phyloP scores from a whole-genome alignment of 768 basidiomycete species.

The Leucocoprinus sp. region DNA sequence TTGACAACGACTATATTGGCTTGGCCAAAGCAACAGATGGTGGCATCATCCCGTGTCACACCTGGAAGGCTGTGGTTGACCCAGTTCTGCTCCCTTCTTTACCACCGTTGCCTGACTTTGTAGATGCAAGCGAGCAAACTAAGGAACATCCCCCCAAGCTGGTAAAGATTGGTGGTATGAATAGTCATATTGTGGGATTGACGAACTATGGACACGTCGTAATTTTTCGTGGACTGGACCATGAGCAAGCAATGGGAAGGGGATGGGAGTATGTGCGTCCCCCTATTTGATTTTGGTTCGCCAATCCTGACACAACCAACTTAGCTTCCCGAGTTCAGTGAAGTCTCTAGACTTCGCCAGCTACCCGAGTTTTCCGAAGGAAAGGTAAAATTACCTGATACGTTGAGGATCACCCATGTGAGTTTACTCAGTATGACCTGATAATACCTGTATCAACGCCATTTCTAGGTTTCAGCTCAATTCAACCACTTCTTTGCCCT shows the following conservation, averaged over 20 bases:
- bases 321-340: slow-evolving; percentile 71
- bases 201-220: slow-evolving; percentile 76
- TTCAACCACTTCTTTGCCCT: slow-evolving; percentile 78
- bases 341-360: slow-evolving; percentile 40
- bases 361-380: slow-evolving; percentile 34
- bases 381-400: slow-evolving; percentile 29
- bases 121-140: slow-evolving; percentile 15
- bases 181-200: slow-evolving; percentile 66
- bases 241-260: slow-evolving; percentile 27
- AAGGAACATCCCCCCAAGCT: slow-evolving; percentile 35
- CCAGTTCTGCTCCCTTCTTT: slow-evolving; percentile 54
- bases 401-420: slow-evolving; percentile 73
- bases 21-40: slow-evolving; percentile 26
- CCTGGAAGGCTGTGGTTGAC: slow-evolving; percentile 48
- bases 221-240: slow-evolving; percentile 42
- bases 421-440: slow-evolving; percentile 19
- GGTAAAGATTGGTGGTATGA: slow-evolving; percentile 75
- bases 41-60: slow-evolving; percentile 46
- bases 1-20: slow-evolving; percentile 36
- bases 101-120: slow-evolving; percentile 49
- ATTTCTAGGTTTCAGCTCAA: slow-evolving; percentile 62
- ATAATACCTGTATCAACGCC: slow-evolving; percentile 5
- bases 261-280: slow-evolving; percentile 66
- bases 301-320: slow-evolving; percentile 3
- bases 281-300: background rate